Conservation (phyloP, 768 basidiomycete genomes). For the Pulveroboletus sp. region DNA sequence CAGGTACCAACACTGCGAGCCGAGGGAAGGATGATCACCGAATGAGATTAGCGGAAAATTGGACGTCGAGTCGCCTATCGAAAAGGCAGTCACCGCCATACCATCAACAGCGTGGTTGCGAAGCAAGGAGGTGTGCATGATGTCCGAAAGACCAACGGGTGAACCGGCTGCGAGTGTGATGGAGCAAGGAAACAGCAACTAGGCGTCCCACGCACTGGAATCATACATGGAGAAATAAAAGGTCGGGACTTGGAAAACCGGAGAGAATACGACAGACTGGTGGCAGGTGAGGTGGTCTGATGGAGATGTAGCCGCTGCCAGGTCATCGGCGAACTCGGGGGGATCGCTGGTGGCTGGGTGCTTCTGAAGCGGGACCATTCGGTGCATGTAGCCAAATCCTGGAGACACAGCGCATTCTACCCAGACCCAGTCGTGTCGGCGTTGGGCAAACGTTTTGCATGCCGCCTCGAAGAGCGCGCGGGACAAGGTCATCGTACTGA, state of each 20-base stretch:
- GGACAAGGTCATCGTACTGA: conserved; percentile 35
- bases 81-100: conserved; percentile 47
- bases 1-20: conserved; percentile 75
- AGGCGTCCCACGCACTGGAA: conserved; percentile 49
- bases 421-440: conserved; percentile 53
- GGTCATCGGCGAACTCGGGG: conserved; percentile 32
- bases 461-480: conserved; percentile 57
- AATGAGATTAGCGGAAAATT: conserved; percentile 78
- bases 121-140: conserved; percentile 59
- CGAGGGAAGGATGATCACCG: conserved; percentile 79
- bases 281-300: conserved; percentile 40
- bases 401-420: conserved; percentile 50
- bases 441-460: conserved; percentile 47
- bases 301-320: conserved; percentile 31
- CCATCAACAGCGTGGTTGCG: conserved; percentile 42
- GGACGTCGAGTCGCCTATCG: conserved; percentile 45
- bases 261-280: conserved; percentile 72
- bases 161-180: conserved; percentile 50
- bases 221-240: conserved; percentile 77
- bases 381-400: conserved; percentile 45
- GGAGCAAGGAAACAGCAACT: conserved; percentile 11
- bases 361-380: conserved; percentile 28
- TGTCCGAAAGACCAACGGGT: conserved; percentile 51
- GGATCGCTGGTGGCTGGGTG: conserved; percentile 3
- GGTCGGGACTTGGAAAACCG: conserved; percentile 75